phyloP scores from a whole-genome alignment of 352 stramenopile species.

The Phytophthora lateralis region DNA sequence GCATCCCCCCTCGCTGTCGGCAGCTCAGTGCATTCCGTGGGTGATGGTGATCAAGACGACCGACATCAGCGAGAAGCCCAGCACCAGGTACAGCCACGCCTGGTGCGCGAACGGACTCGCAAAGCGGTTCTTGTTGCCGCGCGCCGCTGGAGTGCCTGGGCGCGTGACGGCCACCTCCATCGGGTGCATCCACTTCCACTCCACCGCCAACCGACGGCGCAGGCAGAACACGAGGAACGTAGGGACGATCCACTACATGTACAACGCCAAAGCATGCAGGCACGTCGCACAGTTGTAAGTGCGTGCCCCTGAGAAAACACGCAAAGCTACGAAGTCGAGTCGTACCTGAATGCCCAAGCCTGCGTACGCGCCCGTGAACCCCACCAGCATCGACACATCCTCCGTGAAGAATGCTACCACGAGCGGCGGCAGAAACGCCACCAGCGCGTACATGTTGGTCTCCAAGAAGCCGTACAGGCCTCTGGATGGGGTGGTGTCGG shows the following conservation, averaged over 20 bases:
- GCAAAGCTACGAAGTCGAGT: constrained; percentile 20
- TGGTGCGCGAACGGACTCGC: constrained; percentile 73
- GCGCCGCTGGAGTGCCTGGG: constrained; percentile 15
- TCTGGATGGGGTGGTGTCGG: constrained; percentile 22
- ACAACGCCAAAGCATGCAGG: constrained; percentile 26
- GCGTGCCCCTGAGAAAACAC: constrained; percentile 31
- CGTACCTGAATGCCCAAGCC: constrained; percentile 85
- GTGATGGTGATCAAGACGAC: constrained; percentile 79
- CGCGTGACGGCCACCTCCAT: constrained; percentile 37
- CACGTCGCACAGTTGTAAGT: constrained; percentile 42
- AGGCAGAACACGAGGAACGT: constrained; percentile 79
- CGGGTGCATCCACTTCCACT: constrained; percentile 46
- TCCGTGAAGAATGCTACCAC: constrained; percentile 88
- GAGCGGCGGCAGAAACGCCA: constrained; percentile 78
- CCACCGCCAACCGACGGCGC: constrained; percentile 53
- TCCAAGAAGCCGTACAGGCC: constrained; percentile 49
- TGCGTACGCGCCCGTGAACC: constrained; percentile 86
- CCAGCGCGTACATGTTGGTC: constrained; percentile 70
- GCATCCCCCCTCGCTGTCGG: neutral
- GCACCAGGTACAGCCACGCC: constrained; percentile 73
- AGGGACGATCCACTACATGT: constrained; percentile 79
- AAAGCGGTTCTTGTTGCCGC: constrained; percentile 64
- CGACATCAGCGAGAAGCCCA: constrained; percentile 61
- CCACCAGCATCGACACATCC: constrained; percentile 89
- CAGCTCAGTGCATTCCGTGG: constrained; percentile 48